Evolutionary conservation across 345 rosid genomes (phyloP).

Genomic region (Populus euphratica): DNA sequence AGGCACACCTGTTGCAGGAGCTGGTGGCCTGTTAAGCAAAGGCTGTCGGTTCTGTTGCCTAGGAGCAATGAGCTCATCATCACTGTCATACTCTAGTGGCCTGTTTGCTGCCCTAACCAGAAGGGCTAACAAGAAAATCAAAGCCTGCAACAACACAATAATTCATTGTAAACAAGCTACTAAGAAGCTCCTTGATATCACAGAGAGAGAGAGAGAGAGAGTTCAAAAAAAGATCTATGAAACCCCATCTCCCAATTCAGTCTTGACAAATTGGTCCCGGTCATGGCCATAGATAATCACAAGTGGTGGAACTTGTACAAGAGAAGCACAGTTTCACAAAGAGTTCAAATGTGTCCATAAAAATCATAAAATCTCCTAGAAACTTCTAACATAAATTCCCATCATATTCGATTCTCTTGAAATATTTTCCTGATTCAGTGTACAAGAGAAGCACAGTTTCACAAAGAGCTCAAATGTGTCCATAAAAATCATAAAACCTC

Average conservation of each 20-base stretch:
- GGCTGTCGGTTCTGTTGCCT: constrained; percentile 88
- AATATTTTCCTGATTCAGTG: background rate
- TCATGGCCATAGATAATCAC: background rate
- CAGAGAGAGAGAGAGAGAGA: background rate
- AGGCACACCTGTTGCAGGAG: constrained; percentile 74
- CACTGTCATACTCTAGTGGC: constrained; percentile 89
- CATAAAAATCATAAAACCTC: background rate
- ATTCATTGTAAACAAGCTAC: constrained; percentile 6
- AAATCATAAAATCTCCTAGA: background rate
- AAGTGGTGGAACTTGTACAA: background rate
- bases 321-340: background rate
- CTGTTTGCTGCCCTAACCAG: constrained; percentile 71
- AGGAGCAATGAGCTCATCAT: constrained; percentile 71
- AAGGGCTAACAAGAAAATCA: constrained; percentile 78
- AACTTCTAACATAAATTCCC: background rate
- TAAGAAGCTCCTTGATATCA: background rate
- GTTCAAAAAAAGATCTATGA: background rate
- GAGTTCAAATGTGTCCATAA: background rate
- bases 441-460: background rate
- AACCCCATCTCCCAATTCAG: background rate
- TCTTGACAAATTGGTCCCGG: background rate
- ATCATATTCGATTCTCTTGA: background rate
- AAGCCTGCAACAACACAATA: constrained; percentile 50
- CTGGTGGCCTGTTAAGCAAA: constrained; percentile 62
- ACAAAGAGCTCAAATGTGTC: background rate